Conservation (phyloP, 1,139 yeast genomes). For the Lodderomyces parapsilosis region DNA sequence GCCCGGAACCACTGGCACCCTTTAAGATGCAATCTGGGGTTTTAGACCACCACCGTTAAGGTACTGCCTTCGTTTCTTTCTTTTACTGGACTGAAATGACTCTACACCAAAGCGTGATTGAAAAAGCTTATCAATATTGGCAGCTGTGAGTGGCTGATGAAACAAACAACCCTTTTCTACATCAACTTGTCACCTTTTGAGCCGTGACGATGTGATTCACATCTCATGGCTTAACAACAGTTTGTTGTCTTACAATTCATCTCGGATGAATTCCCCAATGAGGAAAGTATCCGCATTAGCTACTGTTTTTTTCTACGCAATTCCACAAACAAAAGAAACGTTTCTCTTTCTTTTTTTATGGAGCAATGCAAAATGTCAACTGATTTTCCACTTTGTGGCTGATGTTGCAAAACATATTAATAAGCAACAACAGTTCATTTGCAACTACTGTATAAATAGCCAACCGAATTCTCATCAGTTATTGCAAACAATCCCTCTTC, state of each 20-base stretch:
- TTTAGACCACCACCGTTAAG: no score
- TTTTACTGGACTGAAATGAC: no score
- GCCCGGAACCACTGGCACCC: no score
- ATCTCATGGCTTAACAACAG: no score
- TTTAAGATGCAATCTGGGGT: no score
- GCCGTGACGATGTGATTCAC: not conserved
- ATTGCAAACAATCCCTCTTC: no score
- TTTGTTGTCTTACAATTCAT: not conserved
- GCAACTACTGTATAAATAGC: not conserved
- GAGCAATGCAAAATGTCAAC: not conserved
- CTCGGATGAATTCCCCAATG: not conserved
- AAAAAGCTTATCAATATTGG: no score
- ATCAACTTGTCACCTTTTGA: no score
- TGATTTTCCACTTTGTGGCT: not conserved
- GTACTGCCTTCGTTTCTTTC: no score
- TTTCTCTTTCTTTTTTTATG: not conserved
- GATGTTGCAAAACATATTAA: not conserved
- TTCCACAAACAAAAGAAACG: not conserved
- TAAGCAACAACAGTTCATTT: not conserved
- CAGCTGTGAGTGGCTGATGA: no score
- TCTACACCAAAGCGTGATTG: no score
- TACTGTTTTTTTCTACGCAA: not conserved
- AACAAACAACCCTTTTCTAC: no score
- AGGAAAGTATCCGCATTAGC: not conserved
- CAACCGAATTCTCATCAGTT: not conserved